phyloP scores from a whole-genome alignment of 257 asterid species.

The Solanum phureja region DNA sequence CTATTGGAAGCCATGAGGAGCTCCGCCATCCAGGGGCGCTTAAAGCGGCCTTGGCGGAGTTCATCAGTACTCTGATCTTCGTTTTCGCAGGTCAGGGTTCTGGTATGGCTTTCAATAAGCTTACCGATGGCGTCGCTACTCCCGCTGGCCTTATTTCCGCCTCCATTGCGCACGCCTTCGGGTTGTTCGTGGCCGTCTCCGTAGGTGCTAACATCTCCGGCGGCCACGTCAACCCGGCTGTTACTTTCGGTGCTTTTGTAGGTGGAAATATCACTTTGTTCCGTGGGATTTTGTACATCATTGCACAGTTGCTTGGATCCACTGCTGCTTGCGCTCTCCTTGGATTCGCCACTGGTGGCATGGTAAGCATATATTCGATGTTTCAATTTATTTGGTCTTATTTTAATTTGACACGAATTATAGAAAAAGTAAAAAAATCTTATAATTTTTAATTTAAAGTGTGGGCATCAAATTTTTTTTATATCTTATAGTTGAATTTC shows the following conservation, averaged over 20 bases:
- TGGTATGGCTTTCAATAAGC: slow-evolving; percentile 40
- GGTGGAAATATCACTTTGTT: slow-evolving; percentile 51
- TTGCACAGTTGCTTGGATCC: slow-evolving; percentile 57
- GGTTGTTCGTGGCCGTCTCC: slow-evolving; percentile 44
- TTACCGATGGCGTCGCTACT: slow-evolving; percentile 17
- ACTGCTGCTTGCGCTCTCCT: slow-evolving; percentile 33
- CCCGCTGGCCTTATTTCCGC: slow-evolving; percentile 42
- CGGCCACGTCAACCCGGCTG: slow-evolving; percentile 68
- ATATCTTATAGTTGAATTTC: background rate
- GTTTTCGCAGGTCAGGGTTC: slow-evolving; percentile 62
- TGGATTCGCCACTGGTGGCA: slow-evolving; percentile 36
- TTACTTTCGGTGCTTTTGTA: slow-evolving; percentile 41
- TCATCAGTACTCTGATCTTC: slow-evolving; percentile 43
- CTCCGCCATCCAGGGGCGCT: slow-evolving; percentile 36
- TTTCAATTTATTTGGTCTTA: accelerated
- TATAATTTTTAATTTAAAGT: no score
- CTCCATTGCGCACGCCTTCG: slow-evolving; percentile 43
- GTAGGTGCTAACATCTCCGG: slow-evolving; percentile 54
- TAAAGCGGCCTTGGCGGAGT: slow-evolving; percentile 54
- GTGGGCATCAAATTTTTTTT: no score
- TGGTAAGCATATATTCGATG: background rate
- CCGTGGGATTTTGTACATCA: slow-evolving; percentile 40
- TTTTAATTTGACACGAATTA: background rate
- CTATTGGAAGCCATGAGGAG: slow-evolving; percentile 38
- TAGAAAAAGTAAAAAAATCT: no score